Conservation (phyloP, 345 rosid genomes). For the Lepidium didymum region DNA sequence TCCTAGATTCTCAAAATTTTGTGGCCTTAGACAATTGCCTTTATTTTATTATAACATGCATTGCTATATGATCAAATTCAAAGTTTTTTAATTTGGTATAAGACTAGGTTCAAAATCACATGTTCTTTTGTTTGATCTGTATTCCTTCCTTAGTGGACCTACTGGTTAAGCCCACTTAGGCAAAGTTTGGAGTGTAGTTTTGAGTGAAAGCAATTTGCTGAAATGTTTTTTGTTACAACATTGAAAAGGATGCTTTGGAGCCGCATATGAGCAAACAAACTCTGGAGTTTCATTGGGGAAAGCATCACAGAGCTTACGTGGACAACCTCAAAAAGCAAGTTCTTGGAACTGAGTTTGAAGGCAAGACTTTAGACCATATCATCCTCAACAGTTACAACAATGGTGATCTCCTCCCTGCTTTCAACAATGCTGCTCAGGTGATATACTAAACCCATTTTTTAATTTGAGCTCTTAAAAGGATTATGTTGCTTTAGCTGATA, state of each 20-base stretch:
- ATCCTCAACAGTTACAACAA: constrained; percentile 49
- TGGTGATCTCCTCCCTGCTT: constrained; percentile 77
- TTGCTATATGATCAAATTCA: not conserved
- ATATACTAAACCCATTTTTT: not conserved
- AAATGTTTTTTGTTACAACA: not conserved
- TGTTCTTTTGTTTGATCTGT: not conserved
- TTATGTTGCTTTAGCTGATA: not conserved
- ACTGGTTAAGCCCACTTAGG: not conserved
- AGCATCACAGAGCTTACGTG: constrained; percentile 85
- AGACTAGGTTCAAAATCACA: not conserved
- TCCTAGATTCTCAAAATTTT: no score
- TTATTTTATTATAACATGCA: no score
- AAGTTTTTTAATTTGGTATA: not conserved
- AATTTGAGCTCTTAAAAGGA: not conserved
- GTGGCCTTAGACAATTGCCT: no score
- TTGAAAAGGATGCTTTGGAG: constrained; percentile 68
- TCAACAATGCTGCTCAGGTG: constrained; percentile 95
- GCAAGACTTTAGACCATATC: constrained; percentile 56
- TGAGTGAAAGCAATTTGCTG: constrained; percentile 2
- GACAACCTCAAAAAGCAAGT: constrained; percentile 84
- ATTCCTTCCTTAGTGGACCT: not conserved
- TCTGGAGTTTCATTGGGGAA: constrained; percentile 89
- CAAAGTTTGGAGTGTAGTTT: not conserved
- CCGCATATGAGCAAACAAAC: constrained; percentile 88
- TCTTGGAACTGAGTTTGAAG: constrained; percentile 62